Conservation (phyloP, 768 basidiomycete genomes). For the Kondoa subrosea region DNA sequence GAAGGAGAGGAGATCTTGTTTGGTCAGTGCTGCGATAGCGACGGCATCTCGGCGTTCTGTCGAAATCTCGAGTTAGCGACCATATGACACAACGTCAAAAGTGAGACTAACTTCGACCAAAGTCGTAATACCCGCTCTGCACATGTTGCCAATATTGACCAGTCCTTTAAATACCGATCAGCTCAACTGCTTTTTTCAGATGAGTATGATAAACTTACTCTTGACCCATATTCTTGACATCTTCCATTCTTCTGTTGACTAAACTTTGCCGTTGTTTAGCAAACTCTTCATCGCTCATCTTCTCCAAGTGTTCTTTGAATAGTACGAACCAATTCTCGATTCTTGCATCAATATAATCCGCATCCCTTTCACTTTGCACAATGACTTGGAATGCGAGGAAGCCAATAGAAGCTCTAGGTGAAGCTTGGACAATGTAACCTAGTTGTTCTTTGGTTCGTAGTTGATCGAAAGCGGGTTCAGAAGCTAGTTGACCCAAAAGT, state of each 20-base stretch:
- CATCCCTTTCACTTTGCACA: slow-evolving; percentile 70
- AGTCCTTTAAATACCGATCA: no score
- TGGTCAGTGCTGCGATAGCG: slow-evolving; percentile 47
- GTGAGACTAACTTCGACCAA: slow-evolving; percentile 52
- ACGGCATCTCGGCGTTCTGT: slow-evolving; percentile 59
- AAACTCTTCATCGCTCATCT: slow-evolving; percentile 58
- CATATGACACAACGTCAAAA: slow-evolving; percentile 6
- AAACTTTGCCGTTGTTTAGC: slow-evolving; percentile 58
- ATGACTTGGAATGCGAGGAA: slow-evolving; percentile 63
- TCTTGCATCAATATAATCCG: slow-evolving; percentile 64
- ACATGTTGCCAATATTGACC: slow-evolving; percentile 41
- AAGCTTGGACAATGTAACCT: slow-evolving; percentile 63
- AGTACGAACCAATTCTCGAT: slow-evolving; percentile 71
- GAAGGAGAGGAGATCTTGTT: slow-evolving; percentile 54
- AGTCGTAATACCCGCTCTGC: slow-evolving; percentile 66
- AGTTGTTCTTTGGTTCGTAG: slow-evolving; percentile 89
- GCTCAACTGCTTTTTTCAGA: background rate
- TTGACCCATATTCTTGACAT: slow-evolving; percentile 69
- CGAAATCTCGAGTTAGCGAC: background rate
- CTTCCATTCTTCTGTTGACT: slow-evolving; percentile 66
- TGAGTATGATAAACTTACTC: slow-evolving; percentile 36
- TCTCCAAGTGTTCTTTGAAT: slow-evolving; percentile 51
- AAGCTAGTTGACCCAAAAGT: slow-evolving; percentile 63
- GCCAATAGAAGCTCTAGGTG: slow-evolving; percentile 43
- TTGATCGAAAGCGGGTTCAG: slow-evolving; percentile 80